These are phyloP conservation scores for Cladosporium sp. DNA, from an alignment of 2,329 filamentous ascomycete genomes.

Conservation along the genomic window DNA sequence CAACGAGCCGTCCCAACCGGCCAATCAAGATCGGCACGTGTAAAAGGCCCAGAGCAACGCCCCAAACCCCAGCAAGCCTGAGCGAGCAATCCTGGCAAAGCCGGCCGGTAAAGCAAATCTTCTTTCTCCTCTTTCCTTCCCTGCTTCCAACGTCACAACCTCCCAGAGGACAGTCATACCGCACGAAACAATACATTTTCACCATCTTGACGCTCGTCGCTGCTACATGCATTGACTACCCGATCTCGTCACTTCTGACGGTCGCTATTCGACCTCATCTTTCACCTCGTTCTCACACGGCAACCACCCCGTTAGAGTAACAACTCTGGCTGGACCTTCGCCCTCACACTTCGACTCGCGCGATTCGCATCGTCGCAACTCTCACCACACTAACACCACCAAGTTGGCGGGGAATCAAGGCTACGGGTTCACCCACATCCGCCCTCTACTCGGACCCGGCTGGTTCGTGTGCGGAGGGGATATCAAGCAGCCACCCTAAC, in stretches of 20 bases:
- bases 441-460: conserved; percentile 88
- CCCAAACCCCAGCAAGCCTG: conserved; percentile 16
- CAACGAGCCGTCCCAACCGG: background rate
- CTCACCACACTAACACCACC: conserved; percentile 54
- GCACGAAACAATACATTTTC: background rate
- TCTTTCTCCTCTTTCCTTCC: conserved; percentile 3
- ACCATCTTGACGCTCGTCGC: background rate
- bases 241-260: conserved; percentile 4
- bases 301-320: conserved; percentile 11
- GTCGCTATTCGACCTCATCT: conserved; percentile 1
- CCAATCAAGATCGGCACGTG: background rate
- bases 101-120: background rate
- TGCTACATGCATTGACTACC: conserved; percentile 10
- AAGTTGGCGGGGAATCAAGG: conserved; percentile 89
- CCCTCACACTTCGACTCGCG: conserved; percentile 23
- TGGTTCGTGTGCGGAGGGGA: conserved; percentile 96
- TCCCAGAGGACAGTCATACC: background rate
- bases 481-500: conserved; percentile 93
- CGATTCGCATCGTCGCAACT: conserved; percentile 2
- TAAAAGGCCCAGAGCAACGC: too few species aligned
- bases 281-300: conserved; percentile 19
- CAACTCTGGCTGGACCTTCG: conserved; percentile 28
- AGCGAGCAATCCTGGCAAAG: too few species aligned
- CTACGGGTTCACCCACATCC: conserved; percentile 68
- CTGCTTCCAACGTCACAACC: conserved; percentile 2